Evolutionary conservation across 75 land plant species (phyloP).

Genomic region (Pinus albicaulis): DNA sequence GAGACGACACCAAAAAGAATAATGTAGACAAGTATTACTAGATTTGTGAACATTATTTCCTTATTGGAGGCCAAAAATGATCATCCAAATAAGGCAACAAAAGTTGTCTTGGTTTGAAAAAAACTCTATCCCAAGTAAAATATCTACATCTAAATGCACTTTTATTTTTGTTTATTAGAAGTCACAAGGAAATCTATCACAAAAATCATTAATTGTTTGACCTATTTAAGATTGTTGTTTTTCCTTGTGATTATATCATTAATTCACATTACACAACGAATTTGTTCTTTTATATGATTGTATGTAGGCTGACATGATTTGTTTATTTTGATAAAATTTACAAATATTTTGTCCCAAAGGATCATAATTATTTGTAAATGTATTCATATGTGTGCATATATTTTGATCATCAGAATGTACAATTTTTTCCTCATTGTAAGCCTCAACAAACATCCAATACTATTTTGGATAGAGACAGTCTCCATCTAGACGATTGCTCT

Average conservation of each 20-base stretch:
- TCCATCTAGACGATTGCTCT: too few relatives aligned
- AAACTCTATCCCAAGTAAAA: background rate
- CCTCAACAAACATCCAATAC: background rate
- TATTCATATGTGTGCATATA: background rate
- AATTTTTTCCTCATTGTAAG: background rate
- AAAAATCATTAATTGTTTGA: background rate
- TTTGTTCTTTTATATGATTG: background rate
- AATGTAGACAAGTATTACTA: background rate
- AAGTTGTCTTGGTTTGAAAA: background rate
- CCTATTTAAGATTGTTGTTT: background rate
- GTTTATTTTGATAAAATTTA: background rate
- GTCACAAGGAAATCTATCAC: background rate
- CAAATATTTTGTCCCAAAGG: background rate
- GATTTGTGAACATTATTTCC: background rate
- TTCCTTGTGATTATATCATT: background rate
- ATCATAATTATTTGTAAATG: background rate
- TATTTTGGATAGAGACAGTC: background rate
- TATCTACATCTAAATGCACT: background rate
- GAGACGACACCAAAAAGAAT: constrained; percentile 1
- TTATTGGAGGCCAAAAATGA: background rate
- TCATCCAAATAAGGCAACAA: background rate
- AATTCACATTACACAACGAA: background rate
- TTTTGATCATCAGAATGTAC: background rate
- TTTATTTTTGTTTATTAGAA: background rate
- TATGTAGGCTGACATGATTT: background rate